Base-by-base conservation (phyloP, 2,329 filamentous ascomycete species). In the Sodiomyces alkalinus region DNA sequence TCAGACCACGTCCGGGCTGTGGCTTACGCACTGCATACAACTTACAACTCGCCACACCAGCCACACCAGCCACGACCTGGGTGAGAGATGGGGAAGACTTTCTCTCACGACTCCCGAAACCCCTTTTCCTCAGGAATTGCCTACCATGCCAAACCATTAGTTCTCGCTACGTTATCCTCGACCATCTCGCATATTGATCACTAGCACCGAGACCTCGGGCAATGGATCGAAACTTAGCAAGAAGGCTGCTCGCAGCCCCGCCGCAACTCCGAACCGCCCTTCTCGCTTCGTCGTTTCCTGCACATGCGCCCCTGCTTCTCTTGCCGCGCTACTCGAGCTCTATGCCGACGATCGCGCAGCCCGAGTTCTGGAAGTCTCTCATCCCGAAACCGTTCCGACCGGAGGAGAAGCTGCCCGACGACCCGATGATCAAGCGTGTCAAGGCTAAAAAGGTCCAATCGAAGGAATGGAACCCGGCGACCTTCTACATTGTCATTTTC, bases 401-500 rank as follows among this genome's bases (percentile, higher is more conserved):
- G 35, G 52, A 48, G 27, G 47, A 56, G 39, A 60, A 36, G 22
- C 34, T 37, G 8, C 28, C 41, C 28, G 47, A 42, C 24, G 41
- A 52, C 29, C 49, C 42, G 30, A 31, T 33, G 28, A 38, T 38
- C 32, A 44, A 43, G 35, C 45, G 41, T 11, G 42, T 36, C 22
- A 55, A 55, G 42, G 51, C 56, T 19, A 43, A 49, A 15, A 68
- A 63, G 38, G n/a, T n/a, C n/a, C n/a, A n/a, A n/a, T 56, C 64
- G 11, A 76, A 69, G 45, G 68, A 73, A 40, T 81, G 77, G 74
- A 87, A 87, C 41, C 80, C 81, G 3, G 79, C 79, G 13, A 85
- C 76, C 0, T 87, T 83, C 45, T 90, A 76, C 50, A 81, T 87
- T 40, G 60, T 75, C 42, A 81, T 87, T 37, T 85, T 85, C 44